Evolutionary conservation across 441 rosid genomes (phyloP).

Genomic region (Aleurites moluccanus): DNA sequence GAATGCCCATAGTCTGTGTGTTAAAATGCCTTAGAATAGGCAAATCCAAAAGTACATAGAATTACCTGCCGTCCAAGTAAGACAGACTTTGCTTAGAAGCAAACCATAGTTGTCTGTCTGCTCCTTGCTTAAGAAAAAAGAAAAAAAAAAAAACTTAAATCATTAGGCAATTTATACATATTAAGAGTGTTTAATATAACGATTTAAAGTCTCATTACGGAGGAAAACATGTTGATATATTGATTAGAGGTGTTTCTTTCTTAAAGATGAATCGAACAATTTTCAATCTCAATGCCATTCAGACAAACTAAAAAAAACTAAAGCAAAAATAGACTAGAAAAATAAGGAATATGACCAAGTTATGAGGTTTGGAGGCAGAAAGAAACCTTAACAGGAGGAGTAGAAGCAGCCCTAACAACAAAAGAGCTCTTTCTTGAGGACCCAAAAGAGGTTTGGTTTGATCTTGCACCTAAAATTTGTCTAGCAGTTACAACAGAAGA

Average conservation of each 20-base stretch:
- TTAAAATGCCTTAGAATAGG: not conserved
- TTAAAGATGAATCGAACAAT: too few relatives aligned
- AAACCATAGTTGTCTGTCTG: slow-evolving; percentile 83
- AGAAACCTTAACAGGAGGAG: slow-evolving; percentile 90
- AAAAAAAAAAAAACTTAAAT: not conserved
- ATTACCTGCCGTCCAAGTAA: slow-evolving; percentile 94
- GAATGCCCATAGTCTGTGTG: not conserved
- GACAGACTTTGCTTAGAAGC: slow-evolving; percentile 87
- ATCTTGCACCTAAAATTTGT: slow-evolving; percentile 59
- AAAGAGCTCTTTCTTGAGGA: slow-evolving; percentile 61
- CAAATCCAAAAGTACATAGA: not conserved
- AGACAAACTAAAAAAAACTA: too few relatives aligned
- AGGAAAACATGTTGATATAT: too few relatives aligned
- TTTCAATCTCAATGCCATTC: too few relatives aligned
- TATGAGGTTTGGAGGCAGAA: not conserved
- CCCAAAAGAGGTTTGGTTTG: slow-evolving; percentile 29
- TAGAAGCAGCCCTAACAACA: slow-evolving; percentile 70
- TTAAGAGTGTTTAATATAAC: too few relatives aligned
- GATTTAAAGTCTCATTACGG: too few relatives aligned
- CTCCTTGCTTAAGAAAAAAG: slow-evolving; percentile 68
- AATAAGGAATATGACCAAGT: not conserved
- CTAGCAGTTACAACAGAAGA: slow-evolving; percentile 76
- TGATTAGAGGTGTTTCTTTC: too few relatives aligned
- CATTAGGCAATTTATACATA: not conserved
- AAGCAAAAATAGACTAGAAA: too few relatives aligned